Percentiles rank a stretch among this genome's conserved stretches.
Evolutionary conservation across 2,329 filamentous ascomycete species (phyloP).

Genomic region (Diaporthe sp.): DNA sequence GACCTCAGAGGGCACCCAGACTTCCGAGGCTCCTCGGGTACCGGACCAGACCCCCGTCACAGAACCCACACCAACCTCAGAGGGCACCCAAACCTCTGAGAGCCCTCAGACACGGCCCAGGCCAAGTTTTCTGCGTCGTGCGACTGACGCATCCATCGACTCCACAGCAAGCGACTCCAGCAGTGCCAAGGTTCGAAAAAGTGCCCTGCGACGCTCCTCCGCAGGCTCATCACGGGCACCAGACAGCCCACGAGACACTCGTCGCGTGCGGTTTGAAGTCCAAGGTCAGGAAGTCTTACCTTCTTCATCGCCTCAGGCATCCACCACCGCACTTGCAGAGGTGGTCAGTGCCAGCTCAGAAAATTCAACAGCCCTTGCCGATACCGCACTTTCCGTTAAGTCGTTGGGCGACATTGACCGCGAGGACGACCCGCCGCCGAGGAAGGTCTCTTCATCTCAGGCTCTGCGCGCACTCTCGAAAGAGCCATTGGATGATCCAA

Average conservation of each 20-base stretch:
- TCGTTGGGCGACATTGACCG: conserved; percentile 44
- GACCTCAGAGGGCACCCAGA: conserved; percentile 17
- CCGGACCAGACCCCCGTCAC: background rate
- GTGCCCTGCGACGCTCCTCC: conserved; percentile 67
- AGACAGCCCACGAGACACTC: conserved; percentile 48
- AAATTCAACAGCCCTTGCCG: conserved; percentile 30
- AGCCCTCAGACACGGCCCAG: conserved; percentile 30
- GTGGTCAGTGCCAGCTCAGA: conserved; percentile 9
- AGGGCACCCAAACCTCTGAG: conserved; percentile 16
- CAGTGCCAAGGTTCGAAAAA: conserved; percentile 53
- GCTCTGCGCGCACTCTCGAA: conserved; percentile 49
- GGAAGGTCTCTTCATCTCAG: conserved; percentile 50
- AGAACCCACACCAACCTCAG: conserved; percentile 28
- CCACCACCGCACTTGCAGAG: conserved; percentile 40
- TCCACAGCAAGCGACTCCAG: conserved; percentile 65
- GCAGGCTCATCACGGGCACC: conserved; percentile 60
- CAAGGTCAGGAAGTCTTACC: conserved; percentile 70
- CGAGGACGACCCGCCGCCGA: conserved; percentile 46
- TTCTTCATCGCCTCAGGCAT: conserved; percentile 62
- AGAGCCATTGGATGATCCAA: conserved; percentile 47
- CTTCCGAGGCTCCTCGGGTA: background rate
- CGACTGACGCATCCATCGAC: conserved; percentile 60
- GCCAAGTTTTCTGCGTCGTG: conserved; percentile 48
- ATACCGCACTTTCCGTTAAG: conserved; percentile 38
- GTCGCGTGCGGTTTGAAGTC: conserved; percentile 71